Conservation (phyloP, 2,329 filamentous ascomycete genomes). For the Penicillium sclerotiorum region DNA sequence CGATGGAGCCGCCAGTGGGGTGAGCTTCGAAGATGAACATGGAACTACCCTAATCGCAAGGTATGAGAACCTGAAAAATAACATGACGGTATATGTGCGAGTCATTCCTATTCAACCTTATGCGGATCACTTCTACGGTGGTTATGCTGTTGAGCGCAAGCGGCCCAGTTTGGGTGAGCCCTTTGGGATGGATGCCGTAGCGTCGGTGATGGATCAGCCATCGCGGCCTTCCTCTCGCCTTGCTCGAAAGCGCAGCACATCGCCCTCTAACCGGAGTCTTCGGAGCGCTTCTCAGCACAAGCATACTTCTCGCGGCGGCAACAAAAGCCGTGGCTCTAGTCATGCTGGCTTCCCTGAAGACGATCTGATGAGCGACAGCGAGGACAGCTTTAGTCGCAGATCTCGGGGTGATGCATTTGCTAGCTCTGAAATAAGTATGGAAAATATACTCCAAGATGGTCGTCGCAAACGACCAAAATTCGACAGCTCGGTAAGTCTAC, state of each 20-base stretch:
- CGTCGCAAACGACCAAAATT: constrained; percentile 91
- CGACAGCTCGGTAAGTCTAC: constrained; percentile 87
- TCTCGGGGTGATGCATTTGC: constrained; percentile 81
- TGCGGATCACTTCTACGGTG: constrained; percentile 48
- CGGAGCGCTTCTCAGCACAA: constrained; percentile 81
- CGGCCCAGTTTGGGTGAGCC: constrained; percentile 64
- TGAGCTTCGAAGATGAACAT: constrained; percentile 91
- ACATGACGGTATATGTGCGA: constrained; percentile 92
- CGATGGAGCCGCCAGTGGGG: constrained; percentile 74
- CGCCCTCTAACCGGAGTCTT: constrained; percentile 70
- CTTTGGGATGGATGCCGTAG: constrained; percentile 62
- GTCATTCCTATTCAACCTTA: constrained; percentile 67
- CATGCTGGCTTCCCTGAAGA: constrained; percentile 69
- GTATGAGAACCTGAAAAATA: constrained; percentile 91
- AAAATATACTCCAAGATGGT: constrained; percentile 97
- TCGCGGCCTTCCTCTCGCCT: constrained; percentile 71
- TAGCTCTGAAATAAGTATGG: constrained; percentile 94
- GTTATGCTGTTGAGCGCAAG: constrained; percentile 56
- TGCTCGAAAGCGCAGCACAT: constrained; percentile 76
- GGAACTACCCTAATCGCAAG: constrained; percentile 91
- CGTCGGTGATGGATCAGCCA: constrained; percentile 57
- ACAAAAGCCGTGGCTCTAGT: constrained; percentile 69
- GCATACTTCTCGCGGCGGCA: constrained; percentile 65
- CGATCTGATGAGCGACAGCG: constrained; percentile 84
- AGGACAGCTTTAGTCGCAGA: constrained; percentile 76